Evolutionary conservation across 2,329 filamentous ascomycete species (phyloP), one percentile per base, ranked within the genome.

Genomic region (Didymella exigua): DNA sequence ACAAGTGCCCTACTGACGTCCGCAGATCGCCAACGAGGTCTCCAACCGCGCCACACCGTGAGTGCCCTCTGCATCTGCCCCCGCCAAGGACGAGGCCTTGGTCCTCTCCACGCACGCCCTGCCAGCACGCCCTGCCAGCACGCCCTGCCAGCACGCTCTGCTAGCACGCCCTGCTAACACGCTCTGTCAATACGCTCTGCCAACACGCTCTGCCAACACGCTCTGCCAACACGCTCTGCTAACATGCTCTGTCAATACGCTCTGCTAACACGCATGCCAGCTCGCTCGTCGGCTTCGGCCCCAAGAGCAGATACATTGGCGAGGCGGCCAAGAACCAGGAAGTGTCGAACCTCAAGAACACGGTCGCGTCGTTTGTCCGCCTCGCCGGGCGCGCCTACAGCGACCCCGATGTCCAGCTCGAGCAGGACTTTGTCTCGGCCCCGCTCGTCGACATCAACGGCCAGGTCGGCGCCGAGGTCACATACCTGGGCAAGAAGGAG

Each of bases 311-410:
- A 82, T 96, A 96, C 77, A 85, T 99, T 64, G 95, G 95, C 66
- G 95, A 99, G 82, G 79, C 90, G 54, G 95, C 95, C 67, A 98
- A 98, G 86, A 98, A 93, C 66, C 93, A 97, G 81, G 95, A 99
- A 81, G 96, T 96, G 76, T 96, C 93, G 74, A 99, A 99, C 84
- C 87, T 98, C 73, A 99, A 98, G 84, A 99, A 99, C 85, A 99
- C 95, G 67, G 90, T 99, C 80, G 84, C 86, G 77, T 93, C 87
- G 66, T 85, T 99, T 71, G 96, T 96, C 82, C 91, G 95, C 72
- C 88, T 99, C 68, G 89, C 89, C 73, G 95, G 95, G 74, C 91
- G 95, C 75, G 83, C 85, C 60, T 84, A 93, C 79, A 88, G 84
- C 76, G 95, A 99, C 75, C 92, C 95, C 74, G 95, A 99, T 84